Percentiles rank a stretch among this genome's conserved stretches.
These are phyloP conservation scores for Phyllosticta paracitricarpa DNA, from an alignment of 2,329 filamentous ascomycete species.

Conservation along the genomic window DNA sequence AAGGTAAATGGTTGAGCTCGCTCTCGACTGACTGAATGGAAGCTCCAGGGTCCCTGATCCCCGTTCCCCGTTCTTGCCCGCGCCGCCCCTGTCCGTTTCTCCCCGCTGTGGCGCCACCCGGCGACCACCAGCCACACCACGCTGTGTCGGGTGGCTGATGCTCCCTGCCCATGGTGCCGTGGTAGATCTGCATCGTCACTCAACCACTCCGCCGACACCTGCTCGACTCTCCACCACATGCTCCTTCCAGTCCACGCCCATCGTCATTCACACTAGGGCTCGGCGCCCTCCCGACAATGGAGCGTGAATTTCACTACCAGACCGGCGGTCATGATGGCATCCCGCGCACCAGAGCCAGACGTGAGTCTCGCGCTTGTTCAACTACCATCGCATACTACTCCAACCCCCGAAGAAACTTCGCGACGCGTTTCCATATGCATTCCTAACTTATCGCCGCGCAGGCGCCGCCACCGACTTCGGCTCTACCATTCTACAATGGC, in stretches of 20 bases:
- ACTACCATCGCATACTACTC: neutral
- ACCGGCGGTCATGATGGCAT: slow-evolving; percentile 10
- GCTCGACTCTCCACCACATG: neutral
- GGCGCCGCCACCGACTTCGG: slow-evolving; percentile 91
- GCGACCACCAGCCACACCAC: neutral
- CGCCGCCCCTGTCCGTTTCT: neutral
- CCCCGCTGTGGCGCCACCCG: neutral
- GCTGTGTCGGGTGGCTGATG: neutral
- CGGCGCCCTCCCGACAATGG: slow-evolving; percentile 18
- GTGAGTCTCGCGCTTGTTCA: neutral
- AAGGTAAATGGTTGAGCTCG: neutral
- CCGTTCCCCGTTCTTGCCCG: neutral
- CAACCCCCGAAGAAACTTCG: neutral
- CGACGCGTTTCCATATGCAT: neutral
- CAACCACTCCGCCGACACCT: neutral
- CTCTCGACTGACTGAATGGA: neutral
- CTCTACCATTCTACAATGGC: slow-evolving; percentile 82
- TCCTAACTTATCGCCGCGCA: slow-evolving; percentile 29
- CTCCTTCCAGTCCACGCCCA: neutral
- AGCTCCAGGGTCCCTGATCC: neutral
- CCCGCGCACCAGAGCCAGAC: slow-evolving; percentile 9
- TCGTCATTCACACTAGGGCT: neutral
- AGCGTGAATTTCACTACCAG: slow-evolving; percentile 25
- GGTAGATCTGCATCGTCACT: neutral
- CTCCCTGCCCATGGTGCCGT: neutral